Conservation (phyloP, 192 early-diverging fungal species). For the Linnemannia hyalina region DNA sequence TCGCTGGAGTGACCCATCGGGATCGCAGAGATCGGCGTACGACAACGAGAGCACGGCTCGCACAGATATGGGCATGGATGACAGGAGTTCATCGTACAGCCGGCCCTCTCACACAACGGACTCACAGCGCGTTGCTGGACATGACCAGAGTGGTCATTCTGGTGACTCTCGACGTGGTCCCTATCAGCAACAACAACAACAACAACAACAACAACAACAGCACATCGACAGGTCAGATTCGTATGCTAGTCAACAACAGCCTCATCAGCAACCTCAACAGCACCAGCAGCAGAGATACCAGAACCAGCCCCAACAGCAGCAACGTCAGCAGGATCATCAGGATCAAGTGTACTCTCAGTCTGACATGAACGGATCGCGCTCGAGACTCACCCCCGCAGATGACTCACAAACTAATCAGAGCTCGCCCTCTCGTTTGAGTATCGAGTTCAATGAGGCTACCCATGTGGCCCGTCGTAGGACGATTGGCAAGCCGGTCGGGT, state of each 20-base stretch:
- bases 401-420: conserved; percentile 1
- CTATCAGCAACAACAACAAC: neutral
- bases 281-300: conserved; percentile 24
- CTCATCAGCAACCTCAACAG: neutral
- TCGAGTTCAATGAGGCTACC: conserved; percentile 23
- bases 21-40: conserved; percentile 13
- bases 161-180: neutral
- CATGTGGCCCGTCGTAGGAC: conserved; percentile 44
- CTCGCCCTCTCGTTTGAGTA: conserved; percentile 11
- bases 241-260: neutral
- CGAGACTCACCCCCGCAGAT: conserved; percentile 7
- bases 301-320: conserved; percentile 31
- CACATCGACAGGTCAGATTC: neutral
- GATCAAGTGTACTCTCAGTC: neutral
- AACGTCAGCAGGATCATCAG: conserved; percentile 17
- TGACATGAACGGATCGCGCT: conserved; percentile 3
- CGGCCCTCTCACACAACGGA: conserved; percentile 10
- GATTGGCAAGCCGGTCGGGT: conserved; percentile 46
- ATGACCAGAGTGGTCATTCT: conserved; percentile 5
- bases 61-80: neutral
- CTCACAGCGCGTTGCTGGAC: neutral
- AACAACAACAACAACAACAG: neutral
- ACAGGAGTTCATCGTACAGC: conserved; percentile 18
- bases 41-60: conserved; percentile 22
- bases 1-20: conserved; percentile 45